Base-by-base conservation (phyloP, 371 early-diverging fungal genomes). In the Circinella minor region DNA sequence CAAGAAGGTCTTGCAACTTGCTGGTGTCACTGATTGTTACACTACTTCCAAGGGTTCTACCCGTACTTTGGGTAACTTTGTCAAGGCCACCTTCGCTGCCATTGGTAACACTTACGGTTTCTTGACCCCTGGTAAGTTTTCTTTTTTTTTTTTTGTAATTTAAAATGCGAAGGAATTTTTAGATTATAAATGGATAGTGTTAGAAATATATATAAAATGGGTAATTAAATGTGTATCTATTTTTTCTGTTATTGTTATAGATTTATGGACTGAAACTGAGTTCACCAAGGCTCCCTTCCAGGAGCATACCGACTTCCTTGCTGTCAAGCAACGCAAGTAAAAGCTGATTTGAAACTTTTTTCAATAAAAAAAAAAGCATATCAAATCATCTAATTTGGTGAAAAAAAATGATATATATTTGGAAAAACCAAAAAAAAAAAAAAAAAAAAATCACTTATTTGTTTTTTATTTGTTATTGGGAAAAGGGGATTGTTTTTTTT, bases 11-110 rank as follows among this genome's bases (percentile, higher is more conserved):
- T 92, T 99, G 78, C 90, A 96, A 87, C 90, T 99, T 71, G 99
- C 99, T 78, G 99, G 99, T 91, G 93, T 99, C 84, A 90, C 93
- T 78, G 99, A 99, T 88, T 94, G 96, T 88, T 99, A 97, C 91
- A 98, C 99, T 79, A 89, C 94, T 71, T 89, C 98, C 79, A 88
- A 93, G 74, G 99, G 99, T 77, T 91, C 93, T 69, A 94, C 94
- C 83, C 91, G 91, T 78, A 93, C 94, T 70, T 86, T 93, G 66
- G 93, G 99, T 85, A 99, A 99, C 96, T 98, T 99, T 82, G 98
- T 99, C 84, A 98, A 98, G 94, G 99, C 99, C 69, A 95, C 98
- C 75, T 95, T 99, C 86, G 91, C 93, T 80, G 99, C 99, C 79
- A 97, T 99, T 82, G 92, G 93, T 83, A 96, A 96, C 89, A 97